Conservation (phyloP, 1,284 basidiomycete species). For the Puccinia sorghi region DNA sequence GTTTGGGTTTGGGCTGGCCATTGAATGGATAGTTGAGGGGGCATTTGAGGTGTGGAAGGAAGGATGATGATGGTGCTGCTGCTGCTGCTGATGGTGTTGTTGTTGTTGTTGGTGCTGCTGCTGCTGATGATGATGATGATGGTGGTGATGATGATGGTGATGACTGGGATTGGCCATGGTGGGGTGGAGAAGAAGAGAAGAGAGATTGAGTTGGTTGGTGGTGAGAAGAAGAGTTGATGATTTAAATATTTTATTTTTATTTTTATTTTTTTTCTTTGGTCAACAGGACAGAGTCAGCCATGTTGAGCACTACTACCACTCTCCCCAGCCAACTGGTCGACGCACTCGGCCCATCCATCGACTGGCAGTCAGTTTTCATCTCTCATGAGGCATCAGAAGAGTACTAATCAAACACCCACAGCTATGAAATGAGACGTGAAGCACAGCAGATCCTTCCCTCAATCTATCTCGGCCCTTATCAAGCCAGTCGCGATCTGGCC, state of each 20-base stretch:
- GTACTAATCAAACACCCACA: constrained; percentile 56
- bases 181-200: background rate
- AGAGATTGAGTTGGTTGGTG: no score
- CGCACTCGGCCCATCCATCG: constrained; percentile 17
- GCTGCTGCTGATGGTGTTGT: constrained; percentile 20
- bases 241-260: no score
- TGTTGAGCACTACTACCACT: background rate
- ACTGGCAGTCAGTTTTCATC: constrained; percentile 25
- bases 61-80: constrained; percentile 16
- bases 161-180: background rate
- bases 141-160: background rate
- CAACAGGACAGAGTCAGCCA: no score
- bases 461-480: constrained; percentile 81
- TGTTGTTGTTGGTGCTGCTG: constrained; percentile 23
- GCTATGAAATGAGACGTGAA: constrained; percentile 91
- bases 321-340: constrained; percentile 5
- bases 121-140: constrained; percentile 25
- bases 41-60: background rate
- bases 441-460: constrained; percentile 87
- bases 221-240: no score
- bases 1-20: constrained; percentile 9
- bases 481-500: constrained; percentile 75
- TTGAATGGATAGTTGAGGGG: background rate
- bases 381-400: background rate
- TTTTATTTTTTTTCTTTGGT: no score